These are phyloP conservation scores for Solanum rostratum DNA, from an alignment of 257 asterid species.

Conservation along the genomic window DNA sequence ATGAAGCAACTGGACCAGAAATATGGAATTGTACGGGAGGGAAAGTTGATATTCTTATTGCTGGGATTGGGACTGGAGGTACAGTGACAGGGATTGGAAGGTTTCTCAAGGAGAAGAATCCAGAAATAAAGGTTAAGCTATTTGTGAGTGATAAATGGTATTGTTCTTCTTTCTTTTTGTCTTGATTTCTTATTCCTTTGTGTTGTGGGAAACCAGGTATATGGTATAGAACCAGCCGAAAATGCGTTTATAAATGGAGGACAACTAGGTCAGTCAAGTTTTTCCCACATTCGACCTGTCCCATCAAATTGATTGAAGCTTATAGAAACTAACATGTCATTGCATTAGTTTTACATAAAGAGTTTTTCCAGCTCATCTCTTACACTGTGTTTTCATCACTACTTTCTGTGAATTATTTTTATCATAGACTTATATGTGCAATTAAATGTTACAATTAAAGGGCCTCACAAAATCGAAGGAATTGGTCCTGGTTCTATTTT, in stretches of 20 bases:
- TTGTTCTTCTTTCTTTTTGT: not conserved
- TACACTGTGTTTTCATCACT: not conserved
- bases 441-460: not conserved
- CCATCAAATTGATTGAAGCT: not conserved
- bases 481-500: conserved; percentile 31
- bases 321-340: not conserved
- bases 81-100: conserved; percentile 36
- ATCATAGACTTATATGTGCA: not conserved
- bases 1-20: conserved; percentile 43
- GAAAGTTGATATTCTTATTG: conserved; percentile 24
- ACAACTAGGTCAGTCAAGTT: conserved; percentile 15
- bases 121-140: conserved; percentile 16
- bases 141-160: not conserved
- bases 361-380: not conserved
- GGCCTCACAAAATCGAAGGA: conserved; percentile 33
- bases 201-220: conserved; percentile 10
- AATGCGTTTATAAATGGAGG: conserved; percentile 31
- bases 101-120: conserved; percentile 35
- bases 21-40: conserved; percentile 28
- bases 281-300: not conserved
- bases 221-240: conserved; percentile 34
- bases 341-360: not conserved
- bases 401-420: too few species aligned
- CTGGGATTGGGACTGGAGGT: conserved; percentile 44
- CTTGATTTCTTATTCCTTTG: not conserved